Conservation (phyloP, 768 basidiomycete species). For the Phanerodontia chrysosporium region DNA sequence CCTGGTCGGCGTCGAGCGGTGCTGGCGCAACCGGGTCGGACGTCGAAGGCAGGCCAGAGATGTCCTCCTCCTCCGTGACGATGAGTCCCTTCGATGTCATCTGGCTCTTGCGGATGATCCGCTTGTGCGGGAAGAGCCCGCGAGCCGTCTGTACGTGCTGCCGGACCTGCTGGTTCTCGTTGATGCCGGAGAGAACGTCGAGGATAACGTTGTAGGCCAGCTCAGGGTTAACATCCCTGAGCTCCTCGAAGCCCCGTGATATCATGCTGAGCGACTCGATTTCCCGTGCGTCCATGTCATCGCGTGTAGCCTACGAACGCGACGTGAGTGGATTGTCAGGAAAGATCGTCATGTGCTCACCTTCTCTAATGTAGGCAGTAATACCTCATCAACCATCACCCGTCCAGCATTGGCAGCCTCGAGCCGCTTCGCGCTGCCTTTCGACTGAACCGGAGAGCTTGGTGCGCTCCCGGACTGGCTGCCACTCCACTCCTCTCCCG, state of each 20-base stretch:
- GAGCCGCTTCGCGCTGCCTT: conserved; percentile 41
- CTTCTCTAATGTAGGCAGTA: conserved; percentile 73
- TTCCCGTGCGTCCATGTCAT: conserved; percentile 85
- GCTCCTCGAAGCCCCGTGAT: conserved; percentile 81
- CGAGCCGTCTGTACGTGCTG: conserved; percentile 82
- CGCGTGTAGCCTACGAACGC: conserved; percentile 53
- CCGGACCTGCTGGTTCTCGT: conserved; percentile 81
- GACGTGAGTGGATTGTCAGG: not conserved
- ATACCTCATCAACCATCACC: conserved; percentile 75
- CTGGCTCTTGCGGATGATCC: conserved; percentile 74
- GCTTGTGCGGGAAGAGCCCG: conserved; percentile 75
- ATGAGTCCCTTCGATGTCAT: conserved; percentile 83
- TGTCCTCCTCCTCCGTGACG: conserved; percentile 79
- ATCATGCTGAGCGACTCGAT: conserved; percentile 89
- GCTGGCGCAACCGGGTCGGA: conserved; percentile 25
- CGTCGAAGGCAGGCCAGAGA: conserved; percentile 44
- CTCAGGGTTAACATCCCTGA: conserved; percentile 78
- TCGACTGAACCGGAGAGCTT: conserved; percentile 41
- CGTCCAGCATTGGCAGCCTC: conserved; percentile 63
- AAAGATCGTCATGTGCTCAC: conserved; percentile 39
- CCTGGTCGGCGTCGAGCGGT: conserved; percentile 25
- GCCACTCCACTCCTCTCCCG: conserved; percentile 5
- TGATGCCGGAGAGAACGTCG: conserved; percentile 86
- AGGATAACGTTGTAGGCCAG: conserved; percentile 85
- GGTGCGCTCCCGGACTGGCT: conserved; percentile 29